A percentile compares a stretch with the other conserved stretches of the same genome.
These are phyloP conservation scores for Pisolithus sp. DNA, from an alignment of 768 basidiomycete genomes.

Conservation along the genomic window DNA sequence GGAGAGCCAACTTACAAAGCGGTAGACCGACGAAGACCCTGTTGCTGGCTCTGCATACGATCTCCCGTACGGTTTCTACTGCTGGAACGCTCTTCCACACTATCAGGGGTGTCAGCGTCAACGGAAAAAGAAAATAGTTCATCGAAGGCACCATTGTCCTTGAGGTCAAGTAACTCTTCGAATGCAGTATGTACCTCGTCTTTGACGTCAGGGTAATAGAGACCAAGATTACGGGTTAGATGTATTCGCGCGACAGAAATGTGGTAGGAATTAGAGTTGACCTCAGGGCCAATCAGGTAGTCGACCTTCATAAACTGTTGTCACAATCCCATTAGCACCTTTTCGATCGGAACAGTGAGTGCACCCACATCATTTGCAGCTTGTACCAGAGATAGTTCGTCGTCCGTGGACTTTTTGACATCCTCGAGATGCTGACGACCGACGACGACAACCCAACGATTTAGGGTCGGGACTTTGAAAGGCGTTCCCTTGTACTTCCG, in stretches of 20 bases:
- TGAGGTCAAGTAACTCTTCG: slow-evolving; percentile 28
- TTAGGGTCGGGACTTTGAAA: slow-evolving; percentile 34
- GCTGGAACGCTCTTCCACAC: slow-evolving; percentile 36
- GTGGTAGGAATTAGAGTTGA: too few species aligned
- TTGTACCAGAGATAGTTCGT: slow-evolving; percentile 29
- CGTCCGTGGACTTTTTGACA: slow-evolving; percentile 32
- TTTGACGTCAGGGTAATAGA: slow-evolving; percentile 33
- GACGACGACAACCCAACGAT: slow-evolving; percentile 32
- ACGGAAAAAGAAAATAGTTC: neutral
- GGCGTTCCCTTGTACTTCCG: slow-evolving; percentile 19
- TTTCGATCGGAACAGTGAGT: neutral
- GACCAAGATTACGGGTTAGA: slow-evolving; percentile 31
- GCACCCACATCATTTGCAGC: slow-evolving; percentile 27
- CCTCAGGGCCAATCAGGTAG: too few species aligned
- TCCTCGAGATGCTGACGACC: slow-evolving; percentile 31
- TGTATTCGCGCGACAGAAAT: too few species aligned
- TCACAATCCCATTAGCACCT: neutral
- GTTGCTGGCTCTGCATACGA: slow-evolving; percentile 38
- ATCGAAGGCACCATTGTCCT: slow-evolving; percentile 10
- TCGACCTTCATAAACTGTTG: neutral
- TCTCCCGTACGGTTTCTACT: slow-evolving; percentile 19
- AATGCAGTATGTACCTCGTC: slow-evolving; percentile 41
- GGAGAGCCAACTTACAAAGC: slow-evolving; percentile 27
- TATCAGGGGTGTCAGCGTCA: slow-evolving; percentile 3
- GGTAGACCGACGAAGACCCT: slow-evolving; percentile 46